Conservation (phyloP, 2,329 filamentous ascomycete species). For the Apiospora hydei region DNA sequence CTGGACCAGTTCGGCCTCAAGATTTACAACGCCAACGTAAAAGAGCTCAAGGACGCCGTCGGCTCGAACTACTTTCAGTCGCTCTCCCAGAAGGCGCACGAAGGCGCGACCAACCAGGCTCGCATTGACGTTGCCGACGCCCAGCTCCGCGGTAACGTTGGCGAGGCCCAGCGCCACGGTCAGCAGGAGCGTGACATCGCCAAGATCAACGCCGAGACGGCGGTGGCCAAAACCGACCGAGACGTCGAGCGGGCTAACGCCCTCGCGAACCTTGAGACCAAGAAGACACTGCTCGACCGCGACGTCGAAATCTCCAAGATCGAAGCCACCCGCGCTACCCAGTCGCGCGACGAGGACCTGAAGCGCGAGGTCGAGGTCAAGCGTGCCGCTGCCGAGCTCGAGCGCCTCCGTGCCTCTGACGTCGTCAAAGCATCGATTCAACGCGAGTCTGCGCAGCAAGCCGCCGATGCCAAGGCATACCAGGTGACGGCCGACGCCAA, state of each 20-base stretch:
- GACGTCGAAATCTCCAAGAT: slow-evolving; percentile 81
- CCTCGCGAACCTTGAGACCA: slow-evolving; percentile 77
- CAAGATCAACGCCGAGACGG: slow-evolving; percentile 84
- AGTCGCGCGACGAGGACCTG: slow-evolving; percentile 80
- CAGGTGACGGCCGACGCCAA: slow-evolving; percentile 68
- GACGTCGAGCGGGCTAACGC: slow-evolving; percentile 82
- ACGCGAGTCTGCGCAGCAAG: slow-evolving; percentile 73
- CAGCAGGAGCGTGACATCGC: slow-evolving; percentile 86
- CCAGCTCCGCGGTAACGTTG: slow-evolving; percentile 72
- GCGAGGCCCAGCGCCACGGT: slow-evolving; percentile 79
- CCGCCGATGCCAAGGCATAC: slow-evolving; percentile 71
- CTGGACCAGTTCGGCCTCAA: slow-evolving; percentile 81
- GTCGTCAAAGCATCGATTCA: slow-evolving; percentile 79
- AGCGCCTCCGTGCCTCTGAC: slow-evolving; percentile 77
- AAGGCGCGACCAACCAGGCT: slow-evolving; percentile 79
- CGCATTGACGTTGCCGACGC: slow-evolving; percentile 69
- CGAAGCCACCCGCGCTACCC: slow-evolving; percentile 73
- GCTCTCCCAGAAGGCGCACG: slow-evolving; percentile 82
- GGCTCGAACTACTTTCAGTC: slow-evolving; percentile 85
- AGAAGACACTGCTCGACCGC: slow-evolving; percentile 74
- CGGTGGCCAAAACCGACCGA: slow-evolving; percentile 83
- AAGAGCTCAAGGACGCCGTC: slow-evolving; percentile 84
- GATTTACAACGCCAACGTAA: slow-evolving; percentile 79
- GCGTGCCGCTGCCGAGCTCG: slow-evolving; percentile 80
- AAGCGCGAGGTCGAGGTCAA: slow-evolving; percentile 80